A percentile compares a stretch with the other conserved stretches of the same genome.
These are phyloP conservation scores for Acer campestre DNA, from an alignment of 345 rosid genomes.

Conservation along the genomic window DNA sequence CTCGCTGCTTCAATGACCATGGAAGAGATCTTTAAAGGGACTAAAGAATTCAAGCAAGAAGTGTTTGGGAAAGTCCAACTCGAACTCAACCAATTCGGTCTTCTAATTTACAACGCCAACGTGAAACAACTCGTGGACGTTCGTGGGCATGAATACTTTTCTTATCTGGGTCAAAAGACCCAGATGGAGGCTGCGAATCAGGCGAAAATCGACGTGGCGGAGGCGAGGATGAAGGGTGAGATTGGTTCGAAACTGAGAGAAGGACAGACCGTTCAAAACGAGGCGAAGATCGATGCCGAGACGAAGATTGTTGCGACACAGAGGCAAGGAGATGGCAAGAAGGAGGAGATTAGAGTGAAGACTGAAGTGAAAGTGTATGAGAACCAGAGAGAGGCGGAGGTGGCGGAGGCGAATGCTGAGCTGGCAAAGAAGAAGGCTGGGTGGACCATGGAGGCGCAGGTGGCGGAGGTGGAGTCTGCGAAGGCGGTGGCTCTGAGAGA, in stretches of 20 bases:
- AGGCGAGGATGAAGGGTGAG: conserved; percentile 87
- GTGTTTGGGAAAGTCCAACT: conserved; percentile 80
- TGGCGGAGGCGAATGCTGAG: conserved; percentile 70
- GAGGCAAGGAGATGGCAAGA: conserved; percentile 65
- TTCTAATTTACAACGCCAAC: conserved; percentile 72
- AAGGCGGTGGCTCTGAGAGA: conserved; percentile 70
- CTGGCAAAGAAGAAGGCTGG: conserved; percentile 75
- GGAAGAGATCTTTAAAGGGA: conserved; percentile 78
- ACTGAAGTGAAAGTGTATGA: conserved; percentile 69
- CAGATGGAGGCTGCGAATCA: conserved; percentile 91
- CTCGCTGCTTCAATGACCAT: conserved; percentile 92
- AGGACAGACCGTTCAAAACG: conserved; percentile 68
- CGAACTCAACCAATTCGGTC: conserved; percentile 74
- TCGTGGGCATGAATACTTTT: conserved; percentile 83
- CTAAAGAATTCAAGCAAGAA: conserved; percentile 72
- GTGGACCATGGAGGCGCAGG: conserved; percentile 58
- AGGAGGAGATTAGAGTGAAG: conserved; percentile 69
- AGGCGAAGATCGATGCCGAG: conserved; percentile 74
- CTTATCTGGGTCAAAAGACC: conserved; percentile 83
- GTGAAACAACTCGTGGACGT: conserved; percentile 88
- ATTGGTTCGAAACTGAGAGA: no score
- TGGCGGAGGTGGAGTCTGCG: conserved; percentile 80
- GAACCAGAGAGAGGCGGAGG: conserved; percentile 74
- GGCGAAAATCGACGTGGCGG: conserved; percentile 70
- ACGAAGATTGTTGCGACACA: conserved; percentile 61